Evolutionary conservation across 306 rosid genomes (phyloP).

Genomic region (Gastrolobium bilobum): DNA sequence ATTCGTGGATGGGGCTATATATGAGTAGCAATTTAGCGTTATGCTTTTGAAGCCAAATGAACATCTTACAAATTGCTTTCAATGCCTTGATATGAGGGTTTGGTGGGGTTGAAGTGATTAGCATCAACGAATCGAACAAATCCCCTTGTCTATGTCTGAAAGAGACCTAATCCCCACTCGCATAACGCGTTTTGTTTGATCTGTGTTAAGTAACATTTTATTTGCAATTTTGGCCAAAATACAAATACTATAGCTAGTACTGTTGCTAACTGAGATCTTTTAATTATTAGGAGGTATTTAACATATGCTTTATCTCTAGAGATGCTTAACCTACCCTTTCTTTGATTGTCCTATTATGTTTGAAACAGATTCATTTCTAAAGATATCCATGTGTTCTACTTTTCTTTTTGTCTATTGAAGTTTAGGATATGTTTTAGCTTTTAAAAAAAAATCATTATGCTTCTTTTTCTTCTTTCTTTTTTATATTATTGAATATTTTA

Average conservation of each 20-base stretch:
- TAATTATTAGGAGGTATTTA: not conserved
- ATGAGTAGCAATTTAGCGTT: slow-evolving; percentile 7
- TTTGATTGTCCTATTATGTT: slow-evolving; percentile 36
- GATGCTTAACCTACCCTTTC: not conserved
- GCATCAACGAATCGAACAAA: slow-evolving; percentile 31
- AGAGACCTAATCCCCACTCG: slow-evolving; percentile 33
- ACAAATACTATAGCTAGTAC: not conserved
- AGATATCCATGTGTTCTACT: not conserved
- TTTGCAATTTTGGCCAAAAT: slow-evolving; percentile 10
- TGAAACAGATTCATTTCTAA: slow-evolving; percentile 28
- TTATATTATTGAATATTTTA: not conserved
- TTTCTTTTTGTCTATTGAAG: slow-evolving; percentile 41
- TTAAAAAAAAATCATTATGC: not conserved
- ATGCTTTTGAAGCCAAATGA: slow-evolving; percentile 42
- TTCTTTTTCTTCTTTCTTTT: not conserved
- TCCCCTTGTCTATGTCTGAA: slow-evolving; percentile 37
- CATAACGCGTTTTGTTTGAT: slow-evolving; percentile 20
- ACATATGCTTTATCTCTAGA: slow-evolving; percentile 14
- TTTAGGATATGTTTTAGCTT: slow-evolving; percentile 25
- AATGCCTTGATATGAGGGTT: slow-evolving; percentile 16
- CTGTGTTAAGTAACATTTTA: slow-evolving; percentile 26
- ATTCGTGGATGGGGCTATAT: slow-evolving; percentile 41
- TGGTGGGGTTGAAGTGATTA: slow-evolving; percentile 50
- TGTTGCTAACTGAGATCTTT: slow-evolving; percentile 14
- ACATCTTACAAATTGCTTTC: slow-evolving; percentile 45